These are phyloP conservation scores for Dalbergia oliveri DNA, from an alignment of 306 rosid species.

Conservation along the genomic window DNA sequence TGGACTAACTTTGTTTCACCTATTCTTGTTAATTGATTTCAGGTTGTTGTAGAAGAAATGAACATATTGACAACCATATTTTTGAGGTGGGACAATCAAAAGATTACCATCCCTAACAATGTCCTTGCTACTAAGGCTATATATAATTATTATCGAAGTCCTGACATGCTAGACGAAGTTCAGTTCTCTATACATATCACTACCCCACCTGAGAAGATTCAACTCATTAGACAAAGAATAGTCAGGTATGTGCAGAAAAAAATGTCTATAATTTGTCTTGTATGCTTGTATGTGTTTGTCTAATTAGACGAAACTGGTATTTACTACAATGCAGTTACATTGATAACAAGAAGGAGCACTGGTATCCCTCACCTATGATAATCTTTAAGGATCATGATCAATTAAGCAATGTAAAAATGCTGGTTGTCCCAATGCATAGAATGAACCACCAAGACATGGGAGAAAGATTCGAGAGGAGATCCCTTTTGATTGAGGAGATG, in stretches of 20 bases:
- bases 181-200: conserved; percentile 77
- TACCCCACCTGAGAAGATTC: conserved; percentile 77
- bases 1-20: conserved; percentile 35
- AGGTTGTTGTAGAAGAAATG: conserved; percentile 99
- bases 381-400: conserved; percentile 68
- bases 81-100: conserved; percentile 74
- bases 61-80: conserved; percentile 92
- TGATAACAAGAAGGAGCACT: conserved; percentile 87
- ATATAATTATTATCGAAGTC: no score
- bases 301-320: conserved; percentile 1
- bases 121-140: conserved; percentile 75
- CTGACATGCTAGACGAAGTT: conserved; percentile 16
- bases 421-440: conserved; percentile 69
- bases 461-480: conserved; percentile 75
- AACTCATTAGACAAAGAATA: conserved; percentile 70
- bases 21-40: conserved; percentile 40
- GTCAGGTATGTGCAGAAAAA: conserved; percentile 52
- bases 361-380: conserved; percentile 75
- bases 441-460: conserved; percentile 92
- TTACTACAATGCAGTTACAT: conserved; percentile 65
- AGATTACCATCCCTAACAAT: conserved; percentile 68
- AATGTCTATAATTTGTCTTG: neutral
- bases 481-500: conserved; percentile 78
- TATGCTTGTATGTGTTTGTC: neutral
- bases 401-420: conserved; percentile 65